Conservation (phyloP, 1,284 basidiomycete genomes). For the Pisolithus thermaeus region DNA sequence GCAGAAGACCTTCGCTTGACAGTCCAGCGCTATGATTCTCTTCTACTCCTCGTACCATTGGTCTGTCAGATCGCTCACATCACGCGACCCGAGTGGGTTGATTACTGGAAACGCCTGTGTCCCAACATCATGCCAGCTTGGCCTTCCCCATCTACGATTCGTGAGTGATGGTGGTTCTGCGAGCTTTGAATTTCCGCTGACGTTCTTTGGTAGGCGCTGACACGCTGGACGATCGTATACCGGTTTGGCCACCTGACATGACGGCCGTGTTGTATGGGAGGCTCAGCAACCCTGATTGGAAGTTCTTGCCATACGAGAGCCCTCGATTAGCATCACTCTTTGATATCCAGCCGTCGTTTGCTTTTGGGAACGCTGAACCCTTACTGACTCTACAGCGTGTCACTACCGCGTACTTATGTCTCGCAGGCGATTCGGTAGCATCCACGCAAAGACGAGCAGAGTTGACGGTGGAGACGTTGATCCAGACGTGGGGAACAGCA, state of each 20-base stretch:
- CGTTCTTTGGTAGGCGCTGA: conserved; percentile 31
- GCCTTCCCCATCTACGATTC: conserved; percentile 41
- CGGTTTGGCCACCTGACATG: conserved; percentile 66
- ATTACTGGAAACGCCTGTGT: conserved; percentile 80
- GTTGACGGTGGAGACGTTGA: conserved; percentile 56
- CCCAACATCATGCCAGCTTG: conserved; percentile 54
- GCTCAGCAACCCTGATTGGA: conserved; percentile 64
- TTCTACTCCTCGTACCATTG: conserved; percentile 59
- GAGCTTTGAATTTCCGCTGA: conserved; percentile 5
- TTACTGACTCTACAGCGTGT: conserved; percentile 45
- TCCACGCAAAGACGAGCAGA: conserved; percentile 59
- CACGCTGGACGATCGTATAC: conserved; percentile 57
- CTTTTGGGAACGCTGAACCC: conserved; percentile 55
- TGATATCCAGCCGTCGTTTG: conserved; percentile 49
- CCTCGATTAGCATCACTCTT: conserved; percentile 45
- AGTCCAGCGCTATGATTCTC: conserved; percentile 45
- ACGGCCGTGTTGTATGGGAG: conserved; percentile 58
- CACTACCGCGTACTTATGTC: conserved; percentile 47
- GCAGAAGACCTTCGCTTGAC: conserved; percentile 65
- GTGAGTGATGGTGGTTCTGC: conserved; percentile 31
- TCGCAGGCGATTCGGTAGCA: conserved; percentile 46
- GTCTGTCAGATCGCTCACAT: conserved; percentile 63
- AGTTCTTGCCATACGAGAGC: conserved; percentile 47
- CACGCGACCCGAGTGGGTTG: conserved; percentile 76
- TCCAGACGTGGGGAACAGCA: conserved; percentile 41